Conservation (phyloP, 306 rosid genomes). For the Cyclanthera cordifolia region DNA sequence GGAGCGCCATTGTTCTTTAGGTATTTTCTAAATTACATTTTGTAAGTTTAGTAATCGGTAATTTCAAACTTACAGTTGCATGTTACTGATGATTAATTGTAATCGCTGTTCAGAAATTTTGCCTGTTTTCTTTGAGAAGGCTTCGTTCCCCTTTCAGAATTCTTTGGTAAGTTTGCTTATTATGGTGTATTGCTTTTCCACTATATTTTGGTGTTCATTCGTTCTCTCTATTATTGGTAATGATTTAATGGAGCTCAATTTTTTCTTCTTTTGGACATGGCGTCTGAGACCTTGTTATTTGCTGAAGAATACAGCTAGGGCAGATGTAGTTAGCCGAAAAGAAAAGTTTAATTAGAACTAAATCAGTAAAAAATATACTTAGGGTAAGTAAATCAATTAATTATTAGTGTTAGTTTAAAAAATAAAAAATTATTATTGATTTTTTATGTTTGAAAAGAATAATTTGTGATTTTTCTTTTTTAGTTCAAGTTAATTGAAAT, state of each 20-base stretch:
- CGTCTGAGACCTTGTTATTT: background rate
- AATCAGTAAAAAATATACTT: background rate
- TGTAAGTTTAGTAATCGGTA: background rate
- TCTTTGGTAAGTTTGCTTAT: slow-evolving; percentile 38
- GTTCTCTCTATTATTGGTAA: background rate
- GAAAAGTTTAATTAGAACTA: background rate
- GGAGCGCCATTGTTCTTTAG: slow-evolving; percentile 37
- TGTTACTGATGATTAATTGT: background rate
- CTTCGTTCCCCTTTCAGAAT: slow-evolving; percentile 31
- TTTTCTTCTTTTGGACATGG: slow-evolving; percentile 7
- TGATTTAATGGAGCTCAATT: background rate
- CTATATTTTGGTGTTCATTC: background rate
- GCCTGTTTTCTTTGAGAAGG: slow-evolving; percentile 43
- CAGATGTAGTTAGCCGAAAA: background rate
- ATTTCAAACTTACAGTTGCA: background rate
- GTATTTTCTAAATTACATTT: slow-evolving; percentile 24
- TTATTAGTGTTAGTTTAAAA: no score
- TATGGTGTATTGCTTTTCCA: background rate
- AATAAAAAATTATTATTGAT: no score
- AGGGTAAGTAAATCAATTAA: background rate
- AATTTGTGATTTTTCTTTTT: no score
- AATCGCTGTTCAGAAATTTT: slow-evolving; percentile 30
- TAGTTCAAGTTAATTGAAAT: background rate
- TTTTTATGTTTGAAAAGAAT: no score
- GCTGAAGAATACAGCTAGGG: background rate